Evolutionary conservation across 192 early-diverging fungal genomes (phyloP).

Genomic region (Entomortierella parvispora): DNA sequence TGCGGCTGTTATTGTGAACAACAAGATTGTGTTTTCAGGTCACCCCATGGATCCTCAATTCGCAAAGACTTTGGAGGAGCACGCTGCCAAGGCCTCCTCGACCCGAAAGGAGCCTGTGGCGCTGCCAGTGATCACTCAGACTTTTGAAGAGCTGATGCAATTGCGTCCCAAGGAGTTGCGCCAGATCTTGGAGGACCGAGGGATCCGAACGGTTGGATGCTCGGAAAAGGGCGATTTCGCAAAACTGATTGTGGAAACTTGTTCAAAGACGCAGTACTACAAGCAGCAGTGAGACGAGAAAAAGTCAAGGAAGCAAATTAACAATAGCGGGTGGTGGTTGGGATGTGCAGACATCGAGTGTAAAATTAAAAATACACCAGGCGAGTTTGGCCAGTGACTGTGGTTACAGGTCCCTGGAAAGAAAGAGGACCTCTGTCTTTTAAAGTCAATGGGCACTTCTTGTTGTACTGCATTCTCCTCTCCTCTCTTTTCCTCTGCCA

Average conservation of each 20-base stretch:
- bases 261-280: conserved; percentile 49
- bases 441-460: no score
- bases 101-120: conserved; percentile 45
- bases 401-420: no score
- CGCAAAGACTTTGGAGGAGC: conserved; percentile 23
- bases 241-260: conserved; percentile 53
- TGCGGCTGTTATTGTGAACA: conserved; percentile 58
- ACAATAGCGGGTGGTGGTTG: neutral
- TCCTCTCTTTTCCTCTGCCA: neutral
- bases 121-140: conserved; percentile 57
- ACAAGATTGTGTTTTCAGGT: conserved; percentile 58
- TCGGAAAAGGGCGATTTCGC: conserved; percentile 64
- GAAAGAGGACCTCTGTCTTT: no score
- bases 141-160: conserved; percentile 58
- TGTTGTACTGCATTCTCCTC: neutral
- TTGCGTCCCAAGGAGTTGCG: conserved; percentile 61
- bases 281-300: conserved; percentile 29
- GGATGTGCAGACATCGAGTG: no score
- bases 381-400: no score
- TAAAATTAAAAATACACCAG: no score
- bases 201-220: conserved; percentile 51
- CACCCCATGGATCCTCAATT: conserved; percentile 64
- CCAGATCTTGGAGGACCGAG: conserved; percentile 59
- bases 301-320: neutral
- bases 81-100: conserved; percentile 36